A percentile compares a stretch with the other conserved stretches of the same genome.
Conservation (phyloP, 306 rosid species). For the Hylodesmum podocarpum region DNA sequence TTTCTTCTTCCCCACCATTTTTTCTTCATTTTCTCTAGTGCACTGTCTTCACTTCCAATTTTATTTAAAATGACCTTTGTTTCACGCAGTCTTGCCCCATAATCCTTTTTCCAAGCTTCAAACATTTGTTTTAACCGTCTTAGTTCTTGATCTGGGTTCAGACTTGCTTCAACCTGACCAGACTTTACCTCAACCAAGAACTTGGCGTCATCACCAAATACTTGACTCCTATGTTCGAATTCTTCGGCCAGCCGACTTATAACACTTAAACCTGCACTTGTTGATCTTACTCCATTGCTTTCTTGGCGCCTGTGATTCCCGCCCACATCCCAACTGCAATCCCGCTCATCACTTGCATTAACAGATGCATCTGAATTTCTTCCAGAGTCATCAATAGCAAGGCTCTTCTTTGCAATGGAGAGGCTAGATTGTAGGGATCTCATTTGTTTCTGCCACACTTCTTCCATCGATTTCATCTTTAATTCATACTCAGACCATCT, state of each 20-base stretch:
- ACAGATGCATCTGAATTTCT: slow-evolving; percentile 91
- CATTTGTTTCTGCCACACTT: slow-evolving; percentile 99
- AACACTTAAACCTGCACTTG: slow-evolving; percentile 84
- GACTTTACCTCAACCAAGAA: slow-evolving; percentile 97
- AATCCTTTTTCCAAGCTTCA: slow-evolving; percentile 95
- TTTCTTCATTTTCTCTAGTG: slow-evolving; percentile 64
- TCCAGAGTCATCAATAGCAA: slow-evolving; percentile 84
- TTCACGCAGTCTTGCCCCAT: slow-evolving; percentile 75
- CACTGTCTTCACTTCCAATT: slow-evolving; percentile 79
- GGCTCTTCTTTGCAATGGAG: slow-evolving; percentile 95
- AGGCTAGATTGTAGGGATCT: slow-evolving; percentile 96
- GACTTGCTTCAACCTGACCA: slow-evolving; percentile 86
- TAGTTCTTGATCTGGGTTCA: slow-evolving; percentile 88
- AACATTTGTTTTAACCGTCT: slow-evolving; percentile 91
- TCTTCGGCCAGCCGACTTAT: slow-evolving; percentile 85
- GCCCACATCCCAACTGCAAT: slow-evolving; percentile 72
- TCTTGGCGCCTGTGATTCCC: slow-evolving; percentile 66
- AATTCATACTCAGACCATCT: slow-evolving; percentile 95
- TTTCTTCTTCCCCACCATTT: slow-evolving; percentile 97
- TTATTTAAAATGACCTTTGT: slow-evolving; percentile 76
- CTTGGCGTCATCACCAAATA: slow-evolving; percentile 92
- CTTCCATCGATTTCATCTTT: slow-evolving; percentile 98
- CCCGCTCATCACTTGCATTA: slow-evolving; percentile 77
- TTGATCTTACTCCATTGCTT: slow-evolving; percentile 83
- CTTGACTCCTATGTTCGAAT: slow-evolving; percentile 97